These are phyloP conservation scores for Hymenotorrendiella dingleyae DNA, from an alignment of 2,329 filamentous ascomycete species.

Conservation along the genomic window DNA sequence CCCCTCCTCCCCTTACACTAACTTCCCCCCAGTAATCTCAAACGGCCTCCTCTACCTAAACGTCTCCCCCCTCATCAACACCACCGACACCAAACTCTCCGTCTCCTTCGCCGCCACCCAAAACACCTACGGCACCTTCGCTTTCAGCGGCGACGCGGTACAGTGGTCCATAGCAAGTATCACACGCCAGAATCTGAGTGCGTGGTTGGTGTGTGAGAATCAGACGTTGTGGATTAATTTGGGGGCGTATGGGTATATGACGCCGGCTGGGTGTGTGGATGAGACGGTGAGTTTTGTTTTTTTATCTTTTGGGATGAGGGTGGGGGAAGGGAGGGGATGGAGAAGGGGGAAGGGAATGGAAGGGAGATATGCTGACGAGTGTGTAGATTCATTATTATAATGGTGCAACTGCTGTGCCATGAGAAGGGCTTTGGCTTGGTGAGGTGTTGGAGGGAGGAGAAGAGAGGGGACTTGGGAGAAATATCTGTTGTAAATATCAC, in stretches of 20 bases:
- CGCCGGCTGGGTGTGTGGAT: slow-evolving; percentile 47
- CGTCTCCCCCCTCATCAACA: slow-evolving; percentile 27
- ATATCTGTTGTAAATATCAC: too few species aligned
- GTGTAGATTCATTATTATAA: slow-evolving; percentile 39
- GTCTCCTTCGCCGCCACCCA: slow-evolving; percentile 45
- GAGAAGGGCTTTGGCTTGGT: background rate
- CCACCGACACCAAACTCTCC: slow-evolving; percentile 41
- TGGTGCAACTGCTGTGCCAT: slow-evolving; percentile 29
- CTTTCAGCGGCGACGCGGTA: slow-evolving; percentile 51
- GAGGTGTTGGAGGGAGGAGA: background rate
- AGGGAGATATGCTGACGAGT: slow-evolving; percentile 2
- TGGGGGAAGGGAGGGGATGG: too few species aligned
- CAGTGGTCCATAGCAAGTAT: slow-evolving; percentile 46
- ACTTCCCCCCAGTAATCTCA: slow-evolving; percentile 31
- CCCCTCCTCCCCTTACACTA: background rate
- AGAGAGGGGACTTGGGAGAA: too few species aligned
- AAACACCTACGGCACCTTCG: slow-evolving; percentile 51
- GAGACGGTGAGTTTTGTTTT: slow-evolving; percentile 42
- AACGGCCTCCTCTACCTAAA: slow-evolving; percentile 24
- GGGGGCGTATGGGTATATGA: slow-evolving; percentile 52
- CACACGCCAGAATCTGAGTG: slow-evolving; percentile 47
- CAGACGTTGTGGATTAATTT: slow-evolving; percentile 52
- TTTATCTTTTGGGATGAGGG: too few species aligned
- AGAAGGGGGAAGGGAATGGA: background rate
- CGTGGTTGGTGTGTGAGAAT: slow-evolving; percentile 52